Base-by-base conservation (phyloP, 2,329 filamentous ascomycete species). In the Rachicladosporium sp. region DNA sequence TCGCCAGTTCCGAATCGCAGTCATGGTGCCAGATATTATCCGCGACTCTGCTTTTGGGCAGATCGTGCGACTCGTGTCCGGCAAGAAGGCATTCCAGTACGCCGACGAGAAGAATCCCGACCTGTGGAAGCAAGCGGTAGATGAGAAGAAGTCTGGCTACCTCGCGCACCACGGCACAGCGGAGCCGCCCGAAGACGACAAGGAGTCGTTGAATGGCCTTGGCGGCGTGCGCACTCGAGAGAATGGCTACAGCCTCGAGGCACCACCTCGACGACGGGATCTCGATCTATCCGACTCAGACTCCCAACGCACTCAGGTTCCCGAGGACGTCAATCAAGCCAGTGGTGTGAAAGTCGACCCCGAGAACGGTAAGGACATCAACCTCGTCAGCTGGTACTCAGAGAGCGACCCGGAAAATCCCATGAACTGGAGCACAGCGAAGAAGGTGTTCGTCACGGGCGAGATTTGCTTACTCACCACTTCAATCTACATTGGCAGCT, bases 361-460 rank as follows among this genome's bases (percentile, higher is more conserved):
- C 1, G 71, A 74, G 46, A 74, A 73, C 46, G 69, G 70, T 1
- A 61, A 55, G 43, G 68, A 74, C 50, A 50, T 63, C 6, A 55
- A 67, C 39, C 53, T 76, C 4, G 62, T 76, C 5, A 59, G 63
- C 29, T 76, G 71, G 71, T 70, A 61, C 46, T 67, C 64, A 1
- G 58, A 63, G 0, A 50, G 68, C 41, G 71, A 74, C 47, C 55
- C 60, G 4, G 60, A 48, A 37, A 43, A 44, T 38, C 15, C 37
- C 15, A 12, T 41, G 29, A 64, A 64, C 37, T 64, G 63, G 63
- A 53, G 54, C 1, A 44, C 41, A 1, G 42, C 41, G 34, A 63
- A 60, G 49, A 65, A 64, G 44, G 43, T 54, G 30, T 61, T 61
- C 40, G 60, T 67, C 9, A 66, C 62, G 0, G 56, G 58, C 15